Conservation (phyloP, 306 rosid genomes). For the Quercus robur region DNA sequence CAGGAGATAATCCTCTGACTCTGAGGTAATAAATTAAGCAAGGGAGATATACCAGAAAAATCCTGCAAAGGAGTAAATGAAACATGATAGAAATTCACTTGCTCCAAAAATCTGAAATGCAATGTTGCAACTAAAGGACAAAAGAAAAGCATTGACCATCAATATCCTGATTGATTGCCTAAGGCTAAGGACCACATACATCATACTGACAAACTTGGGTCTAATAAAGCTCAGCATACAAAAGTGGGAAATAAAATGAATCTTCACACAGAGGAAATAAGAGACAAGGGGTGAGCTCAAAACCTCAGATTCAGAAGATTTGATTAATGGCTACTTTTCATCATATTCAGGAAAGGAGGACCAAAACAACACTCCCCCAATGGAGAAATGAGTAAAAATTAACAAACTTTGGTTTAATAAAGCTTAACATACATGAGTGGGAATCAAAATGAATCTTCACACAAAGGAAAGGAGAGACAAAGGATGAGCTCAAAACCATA, state of each 20-base stretch:
- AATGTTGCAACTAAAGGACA: neutral
- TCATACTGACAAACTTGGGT: neutral
- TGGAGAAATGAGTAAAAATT: neutral
- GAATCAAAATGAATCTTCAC: neutral
- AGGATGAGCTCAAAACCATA: neutral
- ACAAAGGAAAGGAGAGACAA: neutral
- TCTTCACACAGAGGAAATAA: neutral
- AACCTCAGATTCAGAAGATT: neutral
- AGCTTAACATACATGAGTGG: neutral
- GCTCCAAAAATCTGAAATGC: neutral
- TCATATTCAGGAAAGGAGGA: neutral
- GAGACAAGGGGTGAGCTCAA: neutral
- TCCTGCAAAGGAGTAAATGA: constrained; percentile 33
- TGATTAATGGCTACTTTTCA: neutral
- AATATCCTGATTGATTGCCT: neutral
- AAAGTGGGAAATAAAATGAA: neutral
- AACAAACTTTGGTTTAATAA: no score
- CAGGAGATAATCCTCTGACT: constrained; percentile 26
- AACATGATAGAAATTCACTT: neutral
- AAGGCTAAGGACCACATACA: neutral
- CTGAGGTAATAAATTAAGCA: constrained; percentile 26
- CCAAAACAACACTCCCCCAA: neutral
- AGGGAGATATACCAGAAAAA: constrained; percentile 23
- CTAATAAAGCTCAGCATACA: neutral
- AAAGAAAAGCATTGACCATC: neutral